Percentiles rank a stretch among this genome's conserved stretches.
These are phyloP conservation scores for Vigna trinervia DNA, from an alignment of 306 rosid genomes.

Conservation along the genomic window DNA sequence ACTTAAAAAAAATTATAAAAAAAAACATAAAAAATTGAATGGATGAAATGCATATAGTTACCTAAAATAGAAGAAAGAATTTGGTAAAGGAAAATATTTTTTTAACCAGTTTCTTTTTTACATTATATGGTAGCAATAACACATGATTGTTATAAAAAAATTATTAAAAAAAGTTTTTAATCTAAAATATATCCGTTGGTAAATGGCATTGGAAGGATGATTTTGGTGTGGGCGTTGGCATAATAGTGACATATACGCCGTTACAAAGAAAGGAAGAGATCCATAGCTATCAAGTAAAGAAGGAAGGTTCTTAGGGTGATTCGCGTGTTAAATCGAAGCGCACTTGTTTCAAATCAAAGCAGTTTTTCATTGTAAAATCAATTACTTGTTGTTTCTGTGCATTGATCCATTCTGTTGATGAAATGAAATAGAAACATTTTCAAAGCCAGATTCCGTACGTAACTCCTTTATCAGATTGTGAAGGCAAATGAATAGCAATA, in stretches of 20 bases:
- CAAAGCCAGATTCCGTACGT: conserved; percentile 13
- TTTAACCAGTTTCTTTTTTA: no score
- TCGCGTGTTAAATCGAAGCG: conserved; percentile 41
- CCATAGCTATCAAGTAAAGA: conserved; percentile 38
- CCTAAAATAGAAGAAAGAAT: no score
- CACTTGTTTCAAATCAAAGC: conserved; percentile 46
- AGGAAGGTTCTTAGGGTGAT: conserved; percentile 46
- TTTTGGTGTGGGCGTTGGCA: not conserved
- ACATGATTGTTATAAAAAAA: no score
- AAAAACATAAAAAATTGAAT: no score
- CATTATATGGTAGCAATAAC: no score
- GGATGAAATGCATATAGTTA: no score
- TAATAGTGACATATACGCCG: conserved; percentile 8
- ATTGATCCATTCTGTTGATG: conserved; percentile 4
- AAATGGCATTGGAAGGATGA: no score
- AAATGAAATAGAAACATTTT: conserved; percentile 28
- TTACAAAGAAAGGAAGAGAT: conserved; percentile 34
- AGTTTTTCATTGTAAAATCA: conserved; percentile 1
- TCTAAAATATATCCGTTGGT: no score
- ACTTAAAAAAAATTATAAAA: no score
- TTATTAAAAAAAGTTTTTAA: no score
- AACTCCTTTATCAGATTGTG: conserved; percentile 26
- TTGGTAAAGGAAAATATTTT: no score
- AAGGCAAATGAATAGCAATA: conserved; percentile 5
- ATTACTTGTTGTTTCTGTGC: conserved; percentile 24